Conservation (phyloP, 75 land plant species). For the Azolla pinnata region DNA sequence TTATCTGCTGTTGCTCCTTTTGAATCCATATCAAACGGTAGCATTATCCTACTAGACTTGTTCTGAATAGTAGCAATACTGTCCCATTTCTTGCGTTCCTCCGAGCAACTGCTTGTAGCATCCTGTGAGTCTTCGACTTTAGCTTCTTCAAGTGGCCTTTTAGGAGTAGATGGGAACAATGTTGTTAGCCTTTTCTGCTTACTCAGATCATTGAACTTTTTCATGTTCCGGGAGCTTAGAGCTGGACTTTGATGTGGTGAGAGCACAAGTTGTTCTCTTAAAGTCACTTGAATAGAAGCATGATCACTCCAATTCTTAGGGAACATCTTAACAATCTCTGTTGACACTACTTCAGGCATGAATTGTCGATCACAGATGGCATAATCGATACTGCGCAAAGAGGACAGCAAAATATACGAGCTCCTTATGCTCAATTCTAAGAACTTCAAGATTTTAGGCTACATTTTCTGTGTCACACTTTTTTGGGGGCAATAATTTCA, state of each 20-base stretch:
- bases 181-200: conserved; percentile 28
- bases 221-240: conserved; percentile 32
- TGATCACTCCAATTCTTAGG: conserved; percentile 40
- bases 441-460: too few relatives aligned
- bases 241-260: conserved; percentile 23
- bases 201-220: conserved; percentile 20
- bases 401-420: too few relatives aligned
- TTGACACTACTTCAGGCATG: conserved; percentile 17
- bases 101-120: too few relatives aligned
- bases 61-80: not conserved
- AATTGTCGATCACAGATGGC: conserved; percentile 31
- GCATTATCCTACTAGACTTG: not conserved
- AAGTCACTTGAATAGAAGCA: conserved; percentile 25
- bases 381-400: conserved; percentile 26
- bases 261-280: conserved; percentile 20
- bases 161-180: conserved; percentile 8
- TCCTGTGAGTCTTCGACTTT: too few relatives aligned
- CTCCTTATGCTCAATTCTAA: too few relatives aligned
- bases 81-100: not conserved
- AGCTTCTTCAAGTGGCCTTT: too few relatives aligned
- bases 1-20: not conserved
- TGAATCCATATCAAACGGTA: not conserved
- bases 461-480: too few relatives aligned
- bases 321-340: conserved; percentile 26
- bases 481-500: not conserved